Evolutionary conservation across 768 basidiomycete species (phyloP).

Genomic region (Fistulinella prunicolor): DNA sequence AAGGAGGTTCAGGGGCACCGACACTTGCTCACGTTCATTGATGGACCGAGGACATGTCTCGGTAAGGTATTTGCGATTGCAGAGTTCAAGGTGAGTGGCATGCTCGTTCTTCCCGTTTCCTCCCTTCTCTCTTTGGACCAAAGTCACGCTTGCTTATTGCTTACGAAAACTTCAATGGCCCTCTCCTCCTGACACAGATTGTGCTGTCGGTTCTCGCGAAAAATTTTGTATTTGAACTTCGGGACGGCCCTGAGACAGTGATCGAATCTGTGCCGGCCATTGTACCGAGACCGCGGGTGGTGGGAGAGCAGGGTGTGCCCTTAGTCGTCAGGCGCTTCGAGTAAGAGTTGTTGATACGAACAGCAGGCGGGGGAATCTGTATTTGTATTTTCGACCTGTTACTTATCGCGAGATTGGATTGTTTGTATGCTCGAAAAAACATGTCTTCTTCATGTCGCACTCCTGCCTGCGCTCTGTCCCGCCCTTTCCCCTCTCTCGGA

Average conservation of each 20-base stretch:
- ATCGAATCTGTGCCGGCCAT: conserved; percentile 14
- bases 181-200: conserved; percentile 26
- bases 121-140: no score
- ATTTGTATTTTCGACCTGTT: no score
- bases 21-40: conserved; percentile 50
- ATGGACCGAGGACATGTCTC: conserved; percentile 50
- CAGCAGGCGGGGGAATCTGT: no score
- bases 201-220: conserved; percentile 44
- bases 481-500: no score
- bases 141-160: neutral
- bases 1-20: conserved; percentile 47
- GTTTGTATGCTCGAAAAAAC: no score
- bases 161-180: no score
- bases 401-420: no score
- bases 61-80: conserved; percentile 47
- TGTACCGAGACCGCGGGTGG: conserved; percentile 19
- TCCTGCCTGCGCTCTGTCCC: no score
- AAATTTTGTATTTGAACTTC: conserved; percentile 21
- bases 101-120: neutral
- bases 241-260: conserved; percentile 15
- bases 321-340: conserved; percentile 30
- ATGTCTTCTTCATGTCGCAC: no score
- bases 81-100: conserved; percentile 28
- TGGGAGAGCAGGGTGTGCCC: conserved; percentile 30
- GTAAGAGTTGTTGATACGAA: neutral